A percentile compares a stretch with the other conserved stretches of the same genome.
Evolutionary conservation across 805 yeast species (phyloP).

Genomic region (Zygotorulaspora sp.): DNA sequence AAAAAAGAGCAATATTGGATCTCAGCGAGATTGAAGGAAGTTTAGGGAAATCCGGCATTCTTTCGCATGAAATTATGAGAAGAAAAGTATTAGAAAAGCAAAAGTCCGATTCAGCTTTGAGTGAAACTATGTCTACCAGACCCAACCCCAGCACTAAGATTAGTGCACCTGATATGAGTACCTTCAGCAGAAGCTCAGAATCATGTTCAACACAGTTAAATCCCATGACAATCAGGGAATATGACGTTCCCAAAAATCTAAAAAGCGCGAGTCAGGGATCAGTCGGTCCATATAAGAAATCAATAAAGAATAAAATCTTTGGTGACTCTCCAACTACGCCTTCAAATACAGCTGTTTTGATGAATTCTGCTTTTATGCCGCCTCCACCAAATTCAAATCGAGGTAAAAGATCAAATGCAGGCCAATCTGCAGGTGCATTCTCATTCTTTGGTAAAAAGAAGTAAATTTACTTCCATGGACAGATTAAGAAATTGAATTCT

Average conservation of each 20-base stretch:
- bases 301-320: conserved; percentile 4
- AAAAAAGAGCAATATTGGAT: conserved; percentile 17
- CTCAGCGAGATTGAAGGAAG: conserved; percentile 14
- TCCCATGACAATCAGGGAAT: conserved; percentile 18
- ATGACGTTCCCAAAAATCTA: conserved; percentile 3
- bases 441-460: conserved; percentile 23
- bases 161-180: conserved; percentile 6
- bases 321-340: conserved; percentile 6
- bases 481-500: background rate
- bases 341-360: conserved; percentile 11
- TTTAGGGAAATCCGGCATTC: conserved; percentile 1
- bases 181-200: conserved; percentile 11
- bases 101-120: conserved; percentile 12
- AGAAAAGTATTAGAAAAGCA: conserved; percentile 9
- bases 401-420: conserved; percentile 12
- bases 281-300: conserved; percentile 2
- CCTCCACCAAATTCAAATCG: conserved; percentile 13
- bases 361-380: conserved; percentile 20
- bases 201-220: conserved; percentile 9
- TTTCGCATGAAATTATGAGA: conserved; percentile 8
- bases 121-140: conserved; percentile 9
- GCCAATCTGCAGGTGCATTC: conserved; percentile 13
- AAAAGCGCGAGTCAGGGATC: conserved; percentile 2
- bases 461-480: conserved; percentile 1
- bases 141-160: conserved; percentile 2